These are phyloP conservation scores for Fusarium cyanostomum DNA, from an alignment of 2,329 filamentous ascomycete genomes.

Conservation along the genomic window DNA sequence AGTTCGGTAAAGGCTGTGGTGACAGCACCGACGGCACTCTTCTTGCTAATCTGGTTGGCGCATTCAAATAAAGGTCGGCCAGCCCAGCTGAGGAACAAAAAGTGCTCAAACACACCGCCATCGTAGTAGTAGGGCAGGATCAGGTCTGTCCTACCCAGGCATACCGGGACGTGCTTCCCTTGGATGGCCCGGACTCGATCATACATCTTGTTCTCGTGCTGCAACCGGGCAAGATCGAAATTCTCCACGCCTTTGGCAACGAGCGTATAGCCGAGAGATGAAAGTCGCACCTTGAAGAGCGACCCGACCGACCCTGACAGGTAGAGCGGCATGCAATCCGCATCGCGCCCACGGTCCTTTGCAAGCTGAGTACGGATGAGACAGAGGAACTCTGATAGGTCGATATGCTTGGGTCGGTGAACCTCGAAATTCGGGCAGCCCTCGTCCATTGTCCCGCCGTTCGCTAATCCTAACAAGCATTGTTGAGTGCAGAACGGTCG, in stretches of 20 bases:
- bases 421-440: constrained; percentile 42
- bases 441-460: constrained; percentile 37
- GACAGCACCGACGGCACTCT: not conserved
- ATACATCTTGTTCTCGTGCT: constrained; percentile 47
- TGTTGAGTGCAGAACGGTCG: constrained; percentile 43
- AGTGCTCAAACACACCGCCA: constrained; percentile 42
- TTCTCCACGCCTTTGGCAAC: constrained; percentile 52
- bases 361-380: constrained; percentile 44
- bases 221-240: constrained; percentile 31
- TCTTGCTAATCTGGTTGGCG: not conserved
- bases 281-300: constrained; percentile 51
- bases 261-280: constrained; percentile 50
- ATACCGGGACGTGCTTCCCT: constrained; percentile 49
- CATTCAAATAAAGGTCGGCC: constrained; percentile 15
- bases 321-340: constrained; percentile 45
- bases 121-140: constrained; percentile 46
- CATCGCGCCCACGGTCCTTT: constrained; percentile 44
- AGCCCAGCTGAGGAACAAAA: constrained; percentile 49
- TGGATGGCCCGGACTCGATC: constrained; percentile 43
- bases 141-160: constrained; percentile 45
- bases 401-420: constrained; percentile 36
- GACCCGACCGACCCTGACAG: constrained; percentile 42
- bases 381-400: constrained; percentile 38
- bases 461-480: constrained; percentile 42
- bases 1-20: constrained; percentile 14